phyloP scores from a whole-genome alignment of 495 filamentous ascomycete genomes.

The Hyaloscypha variabilis region DNA sequence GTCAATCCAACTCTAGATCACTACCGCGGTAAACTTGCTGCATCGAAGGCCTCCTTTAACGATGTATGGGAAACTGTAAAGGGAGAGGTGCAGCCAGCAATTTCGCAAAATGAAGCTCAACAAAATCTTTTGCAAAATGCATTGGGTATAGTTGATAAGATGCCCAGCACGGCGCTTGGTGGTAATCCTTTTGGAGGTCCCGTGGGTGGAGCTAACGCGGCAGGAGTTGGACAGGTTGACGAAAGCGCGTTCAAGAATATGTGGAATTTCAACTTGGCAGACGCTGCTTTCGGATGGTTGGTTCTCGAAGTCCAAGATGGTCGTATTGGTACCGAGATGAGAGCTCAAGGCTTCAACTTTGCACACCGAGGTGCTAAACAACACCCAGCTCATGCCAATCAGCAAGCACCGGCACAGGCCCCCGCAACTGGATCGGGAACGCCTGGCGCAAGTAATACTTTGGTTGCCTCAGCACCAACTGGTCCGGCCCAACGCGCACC shows the following conservation, averaged over 20 bases:
- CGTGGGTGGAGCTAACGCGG: slow-evolving; percentile 65
- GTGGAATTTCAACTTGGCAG: slow-evolving; percentile 99
- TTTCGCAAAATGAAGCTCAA: slow-evolving; percentile 89
- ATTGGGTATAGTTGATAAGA: slow-evolving; percentile 87
- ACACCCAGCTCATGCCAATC: slow-evolving; percentile 27
- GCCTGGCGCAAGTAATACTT: slow-evolving; percentile 38
- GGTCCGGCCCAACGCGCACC: slow-evolving; percentile 30
- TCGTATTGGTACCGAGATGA: slow-evolving; percentile 96
- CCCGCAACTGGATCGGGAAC: slow-evolving; percentile 42
- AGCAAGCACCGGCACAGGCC: slow-evolving; percentile 30
- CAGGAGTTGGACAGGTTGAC: slow-evolving; percentile 83
- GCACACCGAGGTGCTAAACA: slow-evolving; percentile 70
- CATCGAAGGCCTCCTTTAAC: slow-evolving; percentile 97
- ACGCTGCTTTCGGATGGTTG: slow-evolving; percentile 95
- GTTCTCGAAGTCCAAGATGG: slow-evolving; percentile 93
- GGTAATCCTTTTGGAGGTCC: slow-evolving; percentile 96
- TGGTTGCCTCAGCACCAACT: slow-evolving; percentile 33
- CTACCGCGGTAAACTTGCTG: slow-evolving; percentile 99
- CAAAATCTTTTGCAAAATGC: slow-evolving; percentile 89
- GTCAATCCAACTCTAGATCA: slow-evolving; percentile 98
- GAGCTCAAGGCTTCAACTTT: slow-evolving; percentile 99
- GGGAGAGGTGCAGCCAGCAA: slow-evolving; percentile 89
- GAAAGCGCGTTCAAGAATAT: slow-evolving; percentile 99
- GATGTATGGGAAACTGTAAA: slow-evolving; percentile 99
- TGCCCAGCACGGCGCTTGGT: slow-evolving; percentile 92